phyloP scores from a whole-genome alignment of 495 filamentous ascomycete species.

The Bacidia rubella region DNA sequence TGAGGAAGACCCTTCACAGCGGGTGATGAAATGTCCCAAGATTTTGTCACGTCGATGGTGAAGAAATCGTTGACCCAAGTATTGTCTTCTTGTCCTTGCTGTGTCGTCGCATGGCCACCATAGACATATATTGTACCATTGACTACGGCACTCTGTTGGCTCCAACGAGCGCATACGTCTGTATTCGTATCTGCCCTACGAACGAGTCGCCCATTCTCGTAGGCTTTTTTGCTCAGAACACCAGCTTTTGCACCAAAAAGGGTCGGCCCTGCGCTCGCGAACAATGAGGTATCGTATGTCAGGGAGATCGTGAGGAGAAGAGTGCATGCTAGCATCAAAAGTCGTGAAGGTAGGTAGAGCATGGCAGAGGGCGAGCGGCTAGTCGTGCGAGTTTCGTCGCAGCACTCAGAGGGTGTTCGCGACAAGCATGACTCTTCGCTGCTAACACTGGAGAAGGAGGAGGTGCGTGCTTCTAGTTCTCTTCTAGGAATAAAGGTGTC shows the following conservation, averaged over 20 bases:
- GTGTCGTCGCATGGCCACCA: conserved; percentile 46
- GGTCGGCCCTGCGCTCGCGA: conserved; percentile 7
- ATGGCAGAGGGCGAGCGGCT: neutral
- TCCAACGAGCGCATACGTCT: conserved; percentile 52
- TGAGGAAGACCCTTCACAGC: conserved; percentile 43
- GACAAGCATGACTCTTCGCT: neutral
- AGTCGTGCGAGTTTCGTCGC: neutral
- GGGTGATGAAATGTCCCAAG: conserved; percentile 54
- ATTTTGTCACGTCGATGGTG: conserved; percentile 47
- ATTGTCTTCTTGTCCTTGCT: conserved; percentile 36
- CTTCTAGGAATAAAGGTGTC: conserved; percentile 1
- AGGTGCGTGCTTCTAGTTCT: neutral
- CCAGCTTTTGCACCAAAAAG: conserved; percentile 17
- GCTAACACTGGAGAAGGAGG: neutral
- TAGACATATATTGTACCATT: conserved; percentile 69
- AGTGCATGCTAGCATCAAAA: conserved; percentile 14
- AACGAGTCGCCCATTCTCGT: conserved; percentile 1
- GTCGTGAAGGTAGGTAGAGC: conserved; percentile 5
- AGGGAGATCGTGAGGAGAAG: conserved; percentile 15
- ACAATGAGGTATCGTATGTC: conserved; percentile 11
- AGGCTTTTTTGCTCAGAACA: conserved; percentile 8
- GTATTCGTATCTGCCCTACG: conserved; percentile 29
- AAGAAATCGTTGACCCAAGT: conserved; percentile 66
- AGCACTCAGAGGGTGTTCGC: neutral
- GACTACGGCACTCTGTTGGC: conserved; percentile 52